Evolutionary conservation across 305 asterid species (phyloP).

Genomic region (Fraxinus latifolia): DNA sequence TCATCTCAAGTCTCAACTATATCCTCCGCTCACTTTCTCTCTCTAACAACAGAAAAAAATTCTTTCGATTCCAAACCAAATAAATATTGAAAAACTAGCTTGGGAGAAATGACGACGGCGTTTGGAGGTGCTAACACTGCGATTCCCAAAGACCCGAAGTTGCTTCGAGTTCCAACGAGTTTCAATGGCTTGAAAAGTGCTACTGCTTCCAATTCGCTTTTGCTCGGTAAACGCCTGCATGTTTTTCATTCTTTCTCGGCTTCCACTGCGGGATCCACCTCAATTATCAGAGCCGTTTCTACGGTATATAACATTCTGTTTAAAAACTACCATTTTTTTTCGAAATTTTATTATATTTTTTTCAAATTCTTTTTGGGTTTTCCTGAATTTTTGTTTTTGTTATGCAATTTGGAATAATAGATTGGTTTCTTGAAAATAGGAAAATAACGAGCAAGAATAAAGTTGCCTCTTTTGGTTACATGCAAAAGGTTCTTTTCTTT

Average conservation of each 20-base stretch:
- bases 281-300: not conserved
- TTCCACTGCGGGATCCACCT: not conserved
- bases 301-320: not conserved
- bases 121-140: conserved; percentile 45
- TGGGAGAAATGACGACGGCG: conserved; percentile 57
- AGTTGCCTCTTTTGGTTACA: not conserved
- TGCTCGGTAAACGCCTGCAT: conserved; percentile 36
- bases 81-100: not conserved
- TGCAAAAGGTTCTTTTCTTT: not conserved
- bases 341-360: not conserved
- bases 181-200: conserved; percentile 48
- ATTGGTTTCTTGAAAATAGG: not conserved
- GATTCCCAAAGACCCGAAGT: conserved; percentile 37
- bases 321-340: not conserved
- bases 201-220: conserved; percentile 39
- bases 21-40: not conserved
- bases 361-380: not conserved
- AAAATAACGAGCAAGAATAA: not conserved
- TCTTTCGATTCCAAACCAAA: not conserved
- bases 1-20: not conserved
- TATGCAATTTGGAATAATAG: not conserved
- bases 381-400: not conserved
- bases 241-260: not conserved
- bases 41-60: not conserved
- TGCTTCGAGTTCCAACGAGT: conserved; percentile 41